A percentile compares a stretch with the other conserved stretches of the same genome.
These are phyloP conservation scores for Eutypella sp. DNA, from an alignment of 2,329 filamentous ascomycete species.

Conservation along the genomic window DNA sequence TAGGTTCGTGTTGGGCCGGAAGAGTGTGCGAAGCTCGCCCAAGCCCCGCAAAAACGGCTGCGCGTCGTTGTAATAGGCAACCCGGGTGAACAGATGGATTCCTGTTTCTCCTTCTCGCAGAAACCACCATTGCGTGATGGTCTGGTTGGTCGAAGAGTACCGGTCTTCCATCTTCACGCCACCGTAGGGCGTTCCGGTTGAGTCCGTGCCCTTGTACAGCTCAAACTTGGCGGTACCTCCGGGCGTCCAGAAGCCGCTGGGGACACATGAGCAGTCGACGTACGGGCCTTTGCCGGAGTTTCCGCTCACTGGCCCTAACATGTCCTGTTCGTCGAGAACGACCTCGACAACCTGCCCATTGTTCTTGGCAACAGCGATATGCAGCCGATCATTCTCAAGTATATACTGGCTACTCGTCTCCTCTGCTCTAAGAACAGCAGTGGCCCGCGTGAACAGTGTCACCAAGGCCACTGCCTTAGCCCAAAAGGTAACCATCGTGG, in stretches of 20 bases:
- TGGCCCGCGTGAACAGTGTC: background rate
- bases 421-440: background rate
- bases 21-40: constrained; percentile 57
- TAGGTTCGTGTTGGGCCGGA: constrained; percentile 52
- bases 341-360: constrained; percentile 30
- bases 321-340: constrained; percentile 36
- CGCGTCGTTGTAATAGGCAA: constrained; percentile 52
- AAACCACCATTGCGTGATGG: constrained; percentile 61
- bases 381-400: background rate
- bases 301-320: constrained; percentile 41
- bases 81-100: constrained; percentile 54
- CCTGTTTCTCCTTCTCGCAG: constrained; percentile 58
- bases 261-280: constrained; percentile 57
- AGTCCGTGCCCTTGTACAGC: constrained; percentile 46
- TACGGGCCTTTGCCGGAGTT: constrained; percentile 48
- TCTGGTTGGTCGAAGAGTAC: constrained; percentile 52
- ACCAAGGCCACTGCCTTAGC: background rate
- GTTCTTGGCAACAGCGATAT: constrained; percentile 30
- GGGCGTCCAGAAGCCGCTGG: constrained; percentile 54
- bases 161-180: constrained; percentile 56
- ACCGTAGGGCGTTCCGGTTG: constrained; percentile 46
- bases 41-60: constrained; percentile 51
- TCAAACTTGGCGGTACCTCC: constrained; percentile 45
- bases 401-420: background rate
- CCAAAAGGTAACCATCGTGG: background rate